Percentiles rank a stretch among this genome's conserved stretches.
These are phyloP conservation scores for Trichophyton equinum DNA, from an alignment of 2,329 filamentous ascomycete genomes.

Conservation along the genomic window DNA sequence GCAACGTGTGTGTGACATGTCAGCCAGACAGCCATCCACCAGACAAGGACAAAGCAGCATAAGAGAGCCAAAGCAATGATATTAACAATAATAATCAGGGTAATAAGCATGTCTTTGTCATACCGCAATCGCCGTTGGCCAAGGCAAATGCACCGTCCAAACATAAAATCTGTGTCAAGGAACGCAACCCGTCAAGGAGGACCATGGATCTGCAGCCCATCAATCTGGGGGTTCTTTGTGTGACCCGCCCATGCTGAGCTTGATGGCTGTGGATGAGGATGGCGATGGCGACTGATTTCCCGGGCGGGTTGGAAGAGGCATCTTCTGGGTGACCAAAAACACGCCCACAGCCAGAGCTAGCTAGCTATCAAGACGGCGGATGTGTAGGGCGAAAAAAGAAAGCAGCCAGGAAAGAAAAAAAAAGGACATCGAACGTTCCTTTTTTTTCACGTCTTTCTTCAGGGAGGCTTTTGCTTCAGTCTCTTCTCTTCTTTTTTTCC, in stretches of 20 bases:
- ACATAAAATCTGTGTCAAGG: neutral
- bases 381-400: neutral
- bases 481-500: neutral
- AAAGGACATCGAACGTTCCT: neutral
- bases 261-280: neutral
- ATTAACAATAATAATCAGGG: neutral
- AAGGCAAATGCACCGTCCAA: neutral
- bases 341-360: neutral
- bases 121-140: neutral
- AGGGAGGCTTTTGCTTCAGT: neutral
- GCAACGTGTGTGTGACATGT: neutral
- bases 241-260: neutral
- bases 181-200: neutral
- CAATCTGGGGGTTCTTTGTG: neutral
- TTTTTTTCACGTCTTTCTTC: neutral
- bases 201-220: constrained; percentile 3
- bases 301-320: neutral
- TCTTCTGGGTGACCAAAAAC: neutral
- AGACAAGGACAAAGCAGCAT: neutral
- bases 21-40: constrained; percentile 3
- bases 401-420: neutral
- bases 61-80: too few species aligned
- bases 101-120: neutral
- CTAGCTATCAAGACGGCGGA: neutral
- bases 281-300: neutral